Conservation (phyloP, 1,284 basidiomycete species). For the Cerioporus squamosus region DNA sequence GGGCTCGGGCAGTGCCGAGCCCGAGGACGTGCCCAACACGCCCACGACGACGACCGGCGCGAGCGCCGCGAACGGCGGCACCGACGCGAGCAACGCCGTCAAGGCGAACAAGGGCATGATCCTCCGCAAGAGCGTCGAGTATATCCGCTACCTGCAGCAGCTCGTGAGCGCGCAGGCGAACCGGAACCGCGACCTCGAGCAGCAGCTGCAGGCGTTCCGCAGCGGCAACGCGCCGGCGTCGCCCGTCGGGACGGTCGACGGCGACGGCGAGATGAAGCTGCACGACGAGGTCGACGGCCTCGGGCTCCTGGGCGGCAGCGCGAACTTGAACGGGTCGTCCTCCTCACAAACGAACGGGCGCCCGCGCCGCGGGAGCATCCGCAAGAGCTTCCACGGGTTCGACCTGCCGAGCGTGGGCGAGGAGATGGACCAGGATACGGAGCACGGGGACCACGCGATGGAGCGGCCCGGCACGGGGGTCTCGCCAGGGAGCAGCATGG, state of each 20-base stretch:
- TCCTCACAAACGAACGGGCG: constrained; percentile 5
- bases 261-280: constrained; percentile 34
- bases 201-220: constrained; percentile 55
- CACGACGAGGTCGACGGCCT: constrained; percentile 36
- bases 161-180: constrained; percentile 78
- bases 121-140: constrained; percentile 85
- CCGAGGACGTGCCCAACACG: constrained; percentile 28
- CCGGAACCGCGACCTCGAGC: constrained; percentile 77
- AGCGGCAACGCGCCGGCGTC: constrained; percentile 22
- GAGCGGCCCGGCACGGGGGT: constrained; percentile 30
- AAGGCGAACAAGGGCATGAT: constrained; percentile 95
- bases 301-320: constrained; percentile 20
- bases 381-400: constrained; percentile 30
- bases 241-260: constrained; percentile 14
- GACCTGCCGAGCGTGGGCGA: constrained; percentile 35
- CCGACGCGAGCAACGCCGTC: constrained; percentile 41
- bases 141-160: constrained; percentile 86
- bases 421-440: constrained; percentile 35
- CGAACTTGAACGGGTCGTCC: background rate
- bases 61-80: constrained; percentile 21
- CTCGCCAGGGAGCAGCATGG: constrained; percentile 24
- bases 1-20: constrained; percentile 23
- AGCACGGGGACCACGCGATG: constrained; percentile 32
- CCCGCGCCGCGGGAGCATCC: constrained; percentile 22
- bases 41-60: constrained; percentile 26